phyloP scores from a whole-genome alignment of 176 grass and related monocot genomes.

The Thinopyrum elongatum region DNA sequence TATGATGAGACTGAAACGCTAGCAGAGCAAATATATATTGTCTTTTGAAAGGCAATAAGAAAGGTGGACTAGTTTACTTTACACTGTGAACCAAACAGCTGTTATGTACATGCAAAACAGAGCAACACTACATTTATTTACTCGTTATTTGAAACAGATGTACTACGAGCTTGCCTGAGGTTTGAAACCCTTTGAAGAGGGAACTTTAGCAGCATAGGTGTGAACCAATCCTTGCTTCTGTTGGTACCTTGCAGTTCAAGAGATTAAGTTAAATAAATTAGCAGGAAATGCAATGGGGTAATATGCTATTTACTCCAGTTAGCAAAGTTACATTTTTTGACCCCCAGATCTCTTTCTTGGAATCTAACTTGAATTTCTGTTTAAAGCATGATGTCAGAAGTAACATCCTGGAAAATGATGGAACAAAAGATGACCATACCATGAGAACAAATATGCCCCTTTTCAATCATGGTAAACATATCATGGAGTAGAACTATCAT shows the following conservation, averaged over 20 bases:
- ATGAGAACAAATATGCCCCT: not conserved
- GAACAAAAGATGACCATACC: slow-evolving; percentile 29
- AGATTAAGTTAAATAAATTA: slow-evolving; percentile 40
- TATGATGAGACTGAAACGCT: not conserved
- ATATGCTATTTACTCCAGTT: slow-evolving; percentile 31
- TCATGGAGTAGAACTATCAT: slow-evolving; percentile 20
- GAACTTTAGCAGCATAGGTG: slow-evolving; percentile 61
- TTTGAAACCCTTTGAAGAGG: slow-evolving; percentile 50
- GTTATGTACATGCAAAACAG: not conserved
- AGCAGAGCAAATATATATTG: not conserved
- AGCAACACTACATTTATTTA: not conserved
- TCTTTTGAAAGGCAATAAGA: not conserved
- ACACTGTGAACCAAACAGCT: not conserved
- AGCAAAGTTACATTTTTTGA: slow-evolving; percentile 76
- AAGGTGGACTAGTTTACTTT: not conserved
- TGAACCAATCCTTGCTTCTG: slow-evolving; percentile 79
- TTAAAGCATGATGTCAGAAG: slow-evolving; percentile 81
- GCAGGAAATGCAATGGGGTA: not conserved
- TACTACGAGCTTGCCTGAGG: slow-evolving; percentile 55
- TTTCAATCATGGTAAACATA: not conserved
- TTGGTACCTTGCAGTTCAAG: slow-evolving; percentile 57
- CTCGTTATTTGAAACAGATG: slow-evolving; percentile 6
- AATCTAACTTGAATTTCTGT: slow-evolving; percentile 69
- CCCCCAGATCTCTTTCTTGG: slow-evolving; percentile 76
- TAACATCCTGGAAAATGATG: slow-evolving; percentile 57